phyloP scores from a whole-genome alignment of 2,329 filamentous ascomycete genomes.

The Hypoxylon sp. region DNA sequence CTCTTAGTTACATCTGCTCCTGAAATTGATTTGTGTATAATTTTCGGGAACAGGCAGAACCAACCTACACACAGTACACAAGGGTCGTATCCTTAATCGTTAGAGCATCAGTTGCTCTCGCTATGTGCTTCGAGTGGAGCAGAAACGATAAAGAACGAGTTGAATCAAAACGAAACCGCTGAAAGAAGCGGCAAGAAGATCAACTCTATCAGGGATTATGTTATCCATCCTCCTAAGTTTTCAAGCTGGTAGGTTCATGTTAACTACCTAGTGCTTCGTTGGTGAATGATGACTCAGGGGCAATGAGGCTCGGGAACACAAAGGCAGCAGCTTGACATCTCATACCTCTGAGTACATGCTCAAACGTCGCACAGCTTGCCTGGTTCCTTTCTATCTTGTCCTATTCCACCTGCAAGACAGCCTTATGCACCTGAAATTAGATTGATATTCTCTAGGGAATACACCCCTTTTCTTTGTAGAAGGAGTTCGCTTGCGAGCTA shows the following conservation, averaged over 20 bases:
- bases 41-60: not conserved
- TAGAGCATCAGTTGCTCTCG: not conserved
- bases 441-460: not conserved
- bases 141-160: not conserved
- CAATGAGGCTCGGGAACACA: slow-evolving; percentile 12
- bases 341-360: slow-evolving; percentile 28
- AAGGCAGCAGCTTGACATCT: slow-evolving; percentile 25
- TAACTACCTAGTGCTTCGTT: slow-evolving; percentile 5
- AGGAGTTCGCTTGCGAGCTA: not conserved
- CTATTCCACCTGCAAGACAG: not conserved
- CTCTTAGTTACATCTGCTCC: not conserved
- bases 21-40: not conserved
- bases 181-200: slow-evolving; percentile 5
- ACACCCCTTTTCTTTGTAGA: slow-evolving; percentile 5
- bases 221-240: slow-evolving; percentile 23
- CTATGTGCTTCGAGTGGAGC: not conserved
- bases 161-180: slow-evolving; percentile 7
- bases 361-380: slow-evolving; percentile 1
- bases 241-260: not conserved
- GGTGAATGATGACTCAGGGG: slow-evolving; percentile 17
- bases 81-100: not conserved
- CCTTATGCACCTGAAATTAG: not conserved
- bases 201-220: slow-evolving; percentile 4
- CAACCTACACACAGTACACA: slow-evolving; percentile 10
- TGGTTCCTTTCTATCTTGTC: not conserved